Base-by-base conservation (phyloP, 2,329 filamentous ascomycete genomes). In the Cladosporium sp. region DNA sequence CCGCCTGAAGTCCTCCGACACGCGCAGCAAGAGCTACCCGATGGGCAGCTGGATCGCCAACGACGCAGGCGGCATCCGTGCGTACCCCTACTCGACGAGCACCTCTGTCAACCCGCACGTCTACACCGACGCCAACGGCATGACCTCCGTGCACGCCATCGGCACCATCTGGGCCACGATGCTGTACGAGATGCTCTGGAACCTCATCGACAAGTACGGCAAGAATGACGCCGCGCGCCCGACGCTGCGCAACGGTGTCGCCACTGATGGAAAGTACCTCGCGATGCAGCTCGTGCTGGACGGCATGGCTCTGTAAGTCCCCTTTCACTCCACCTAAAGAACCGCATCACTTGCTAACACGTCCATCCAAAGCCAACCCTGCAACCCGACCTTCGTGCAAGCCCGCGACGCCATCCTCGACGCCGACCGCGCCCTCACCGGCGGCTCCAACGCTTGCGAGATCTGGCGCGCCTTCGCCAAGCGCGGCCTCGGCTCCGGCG, bases 171-270 rank as follows among this genome's bases (percentile, higher is more conserved):
- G 78, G 77, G 75, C 74, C 2, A 74, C 70, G 0, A 74, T 75
- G 40, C 68, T 82, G 4, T 81, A 81, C 63, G 79, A 82, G 59
- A 69, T 81, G 10, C 63, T 81, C 53, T 82, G 79, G 79, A 80
- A 79, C 65, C 60, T 82, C 33, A 77, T 81, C 53, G 78, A 79
- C 48, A 77, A 77, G 67, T 65, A 79, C 55, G 79, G 79, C 52
- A 77, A 77, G 66, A 78, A 73, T 40, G 68, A 73, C 43, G 67
- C 55, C 0, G 65, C 65, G 8, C 59, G 64, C 13, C 78, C 79
- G 0, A 63, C 65, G 1, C 74, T 80, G 46, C 59, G 65, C 9
- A 31, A 42, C 9, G 74, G 76, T 2, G 70, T 79, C 1, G 78
- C 79, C 2, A 75, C 69, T 0, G 77, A 81, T 53, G 79, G 79